phyloP scores from a whole-genome alignment of 805 yeast genomes.

The Nakazawaea pomicola region DNA sequence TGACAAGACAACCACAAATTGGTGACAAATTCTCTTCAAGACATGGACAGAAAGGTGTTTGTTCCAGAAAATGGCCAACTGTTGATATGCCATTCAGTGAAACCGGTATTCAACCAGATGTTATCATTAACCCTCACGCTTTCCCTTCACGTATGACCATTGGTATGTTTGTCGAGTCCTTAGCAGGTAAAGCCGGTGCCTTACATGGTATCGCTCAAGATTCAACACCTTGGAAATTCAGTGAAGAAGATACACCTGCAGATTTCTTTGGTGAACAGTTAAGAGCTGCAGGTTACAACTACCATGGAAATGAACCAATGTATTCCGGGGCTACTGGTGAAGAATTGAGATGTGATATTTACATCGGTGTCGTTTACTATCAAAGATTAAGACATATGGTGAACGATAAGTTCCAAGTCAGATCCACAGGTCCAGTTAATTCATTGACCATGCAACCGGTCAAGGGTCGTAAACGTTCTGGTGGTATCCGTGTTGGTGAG shows the following conservation, averaged over 20 bases:
- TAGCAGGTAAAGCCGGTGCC: slow-evolving; percentile 99
- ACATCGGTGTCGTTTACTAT: slow-evolving; percentile 94
- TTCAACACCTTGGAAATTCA: slow-evolving; percentile 93
- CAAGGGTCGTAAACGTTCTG: slow-evolving; percentile 96
- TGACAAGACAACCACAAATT: slow-evolving; percentile 87
- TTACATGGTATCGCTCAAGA: slow-evolving; percentile 97
- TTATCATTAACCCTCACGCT: slow-evolving; percentile 97
- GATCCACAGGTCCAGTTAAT: slow-evolving; percentile 98
- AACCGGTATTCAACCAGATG: slow-evolving; percentile 95
- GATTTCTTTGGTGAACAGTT: slow-evolving; percentile 96
- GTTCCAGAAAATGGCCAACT: slow-evolving; percentile 97
- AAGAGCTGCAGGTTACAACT: slow-evolving; percentile 83
- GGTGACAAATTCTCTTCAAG: slow-evolving; percentile 98
- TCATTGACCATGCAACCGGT: slow-evolving; percentile 98
- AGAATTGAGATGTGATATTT: slow-evolving; percentile 92
- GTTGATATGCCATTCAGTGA: slow-evolving; percentile 96
- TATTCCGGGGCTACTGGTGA: slow-evolving; percentile 98
- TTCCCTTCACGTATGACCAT: slow-evolving; percentile 99
- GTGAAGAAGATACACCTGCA: slow-evolving; percentile 92
- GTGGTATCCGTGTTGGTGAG: slow-evolving; percentile 99
- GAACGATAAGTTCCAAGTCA: slow-evolving; percentile 98
- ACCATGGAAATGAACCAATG: slow-evolving; percentile 98
- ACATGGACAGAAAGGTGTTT: slow-evolving; percentile 98
- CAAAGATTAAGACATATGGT: slow-evolving; percentile 99
- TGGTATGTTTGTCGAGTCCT: slow-evolving; percentile 97